Evolutionary conservation across 352 stramenopile species (phyloP).

Genomic region (Globisporangium abappressorium): DNA sequence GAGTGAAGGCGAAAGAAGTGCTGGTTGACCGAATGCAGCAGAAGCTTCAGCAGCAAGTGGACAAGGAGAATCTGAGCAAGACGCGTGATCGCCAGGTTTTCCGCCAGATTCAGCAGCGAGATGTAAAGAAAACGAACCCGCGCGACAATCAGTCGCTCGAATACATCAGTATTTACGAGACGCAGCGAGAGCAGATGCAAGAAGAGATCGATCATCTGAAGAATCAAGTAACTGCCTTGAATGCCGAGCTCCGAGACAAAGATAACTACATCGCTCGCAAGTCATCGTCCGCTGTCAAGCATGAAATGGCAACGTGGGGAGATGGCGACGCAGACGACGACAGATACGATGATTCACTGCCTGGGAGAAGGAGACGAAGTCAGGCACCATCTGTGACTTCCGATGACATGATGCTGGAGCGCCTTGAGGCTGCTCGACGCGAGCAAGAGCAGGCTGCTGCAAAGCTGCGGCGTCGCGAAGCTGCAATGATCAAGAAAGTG

Average conservation of each 20-base stretch:
- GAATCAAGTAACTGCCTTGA: conserved; percentile 53
- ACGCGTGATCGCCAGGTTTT: conserved; percentile 58
- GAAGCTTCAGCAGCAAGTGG: conserved; percentile 76
- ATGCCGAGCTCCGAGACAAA: conserved; percentile 75
- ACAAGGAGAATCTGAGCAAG: conserved; percentile 68
- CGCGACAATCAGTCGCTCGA: conserved; percentile 70
- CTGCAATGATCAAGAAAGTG: conserved; percentile 78
- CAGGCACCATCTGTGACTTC: conserved; percentile 28
- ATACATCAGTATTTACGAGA: conserved; percentile 66
- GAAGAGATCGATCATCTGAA: conserved; percentile 71
- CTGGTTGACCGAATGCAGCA: conserved; percentile 77
- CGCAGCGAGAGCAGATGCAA: conserved; percentile 66
- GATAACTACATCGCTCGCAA: conserved; percentile 65
- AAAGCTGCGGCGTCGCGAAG: conserved; percentile 61
- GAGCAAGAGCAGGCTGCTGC: conserved; percentile 69
- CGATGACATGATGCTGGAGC: conserved; percentile 70
- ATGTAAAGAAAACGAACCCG: conserved; percentile 49
- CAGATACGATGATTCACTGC: conserved; percentile 1
- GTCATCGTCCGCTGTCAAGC: conserved; percentile 5
- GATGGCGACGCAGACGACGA: conserved; percentile 23
- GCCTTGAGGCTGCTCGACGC: conserved; percentile 64
- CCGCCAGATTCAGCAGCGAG: conserved; percentile 59
- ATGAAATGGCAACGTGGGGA: conserved; percentile 9
- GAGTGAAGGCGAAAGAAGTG: conserved; percentile 84
- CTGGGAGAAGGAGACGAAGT: not conserved